Conservation (phyloP, 495 filamentous ascomycete species). For the Neohortaea acidophila region DNA sequence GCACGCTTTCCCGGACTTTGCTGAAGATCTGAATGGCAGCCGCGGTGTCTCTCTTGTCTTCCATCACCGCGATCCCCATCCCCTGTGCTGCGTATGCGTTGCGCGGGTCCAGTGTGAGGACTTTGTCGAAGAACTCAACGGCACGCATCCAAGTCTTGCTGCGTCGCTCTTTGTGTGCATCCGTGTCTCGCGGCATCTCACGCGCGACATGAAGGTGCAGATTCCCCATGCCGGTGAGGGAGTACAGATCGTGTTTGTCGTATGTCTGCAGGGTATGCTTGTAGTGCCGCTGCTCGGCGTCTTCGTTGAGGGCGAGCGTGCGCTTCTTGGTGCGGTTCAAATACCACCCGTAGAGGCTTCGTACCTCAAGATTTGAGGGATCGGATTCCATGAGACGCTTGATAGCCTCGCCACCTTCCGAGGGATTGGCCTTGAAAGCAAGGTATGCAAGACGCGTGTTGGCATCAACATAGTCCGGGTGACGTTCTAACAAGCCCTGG, state of each 20-base stretch:
- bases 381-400: conserved; percentile 66
- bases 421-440: conserved; percentile 64
- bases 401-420: conserved; percentile 74
- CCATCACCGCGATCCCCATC: conserved; percentile 79
- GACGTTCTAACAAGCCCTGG: conserved; percentile 63
- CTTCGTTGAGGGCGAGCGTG: conserved; percentile 64
- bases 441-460: conserved; percentile 79
- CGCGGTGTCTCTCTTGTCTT: conserved; percentile 78
- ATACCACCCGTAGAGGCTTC: conserved; percentile 88
- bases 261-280: conserved; percentile 88
- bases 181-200: conserved; percentile 84
- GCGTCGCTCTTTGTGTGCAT: conserved; percentile 77
- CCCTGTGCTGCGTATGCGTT: conserved; percentile 96
- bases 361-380: conserved; percentile 71
- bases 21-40: conserved; percentile 70
- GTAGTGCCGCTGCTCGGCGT: conserved; percentile 81
- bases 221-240: conserved; percentile 92
- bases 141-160: conserved; percentile 73
- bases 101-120: conserved; percentile 73
- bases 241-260: conserved; percentile 93
- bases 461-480: conserved; percentile 84
- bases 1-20: conserved; percentile 75
- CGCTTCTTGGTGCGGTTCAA: conserved; percentile 63
- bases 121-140: conserved; percentile 97
- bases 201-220: conserved; percentile 69